Base-by-base conservation (phyloP, 305 asterid species). In the Euphrasia arctica region DNA sequence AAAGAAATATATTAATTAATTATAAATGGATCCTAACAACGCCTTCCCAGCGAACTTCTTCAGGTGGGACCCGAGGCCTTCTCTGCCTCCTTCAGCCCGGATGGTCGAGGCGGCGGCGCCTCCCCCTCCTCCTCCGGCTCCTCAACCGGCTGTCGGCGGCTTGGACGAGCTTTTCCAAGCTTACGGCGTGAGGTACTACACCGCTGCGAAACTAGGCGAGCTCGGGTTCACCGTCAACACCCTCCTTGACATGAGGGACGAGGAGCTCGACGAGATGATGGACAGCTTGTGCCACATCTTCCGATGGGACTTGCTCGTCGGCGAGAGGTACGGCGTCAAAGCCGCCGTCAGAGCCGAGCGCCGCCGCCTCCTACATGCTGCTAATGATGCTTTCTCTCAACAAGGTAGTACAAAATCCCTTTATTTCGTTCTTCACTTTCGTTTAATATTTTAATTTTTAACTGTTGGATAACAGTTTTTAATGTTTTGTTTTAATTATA, bases 221-320 rank as follows among this genome's bases (percentile, higher is more conserved):
- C 82, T 89, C 6, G 96, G 95, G 0, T 89, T 89, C 60, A 89
- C 96, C 0, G 86, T 80, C 58, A 83, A 73, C 77, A 89, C 96
- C 13, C 83, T 89, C 8, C 66, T 89, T 80, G 95, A 84, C 29
- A 89, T 89, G 96, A 84, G 83, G 73, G 96, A 89, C 28, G 95
- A 84, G 18, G 96, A 89, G 76, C 87, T 89, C 12, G 95, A 89
- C n/a, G 90, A 89, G 43, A 89, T 89, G 95, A 89, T 89, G 96
- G 77, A 78, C 58, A 89, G 90, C 58, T 73, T 89, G 0, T 84
- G 83, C 1, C 92, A 86, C 45, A 86, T 89, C 51, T 89, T 86
- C 75, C 58, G 96, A 69, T 89, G 95, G 95, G 96, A 89, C 9
- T 76, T 89, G 0, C 95, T 89, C 28, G 92, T 86, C 41, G 96